Evolutionary conservation across 2,329 filamentous ascomycete genomes (phyloP).

Genomic region (Cytospora chrysosperma): DNA sequence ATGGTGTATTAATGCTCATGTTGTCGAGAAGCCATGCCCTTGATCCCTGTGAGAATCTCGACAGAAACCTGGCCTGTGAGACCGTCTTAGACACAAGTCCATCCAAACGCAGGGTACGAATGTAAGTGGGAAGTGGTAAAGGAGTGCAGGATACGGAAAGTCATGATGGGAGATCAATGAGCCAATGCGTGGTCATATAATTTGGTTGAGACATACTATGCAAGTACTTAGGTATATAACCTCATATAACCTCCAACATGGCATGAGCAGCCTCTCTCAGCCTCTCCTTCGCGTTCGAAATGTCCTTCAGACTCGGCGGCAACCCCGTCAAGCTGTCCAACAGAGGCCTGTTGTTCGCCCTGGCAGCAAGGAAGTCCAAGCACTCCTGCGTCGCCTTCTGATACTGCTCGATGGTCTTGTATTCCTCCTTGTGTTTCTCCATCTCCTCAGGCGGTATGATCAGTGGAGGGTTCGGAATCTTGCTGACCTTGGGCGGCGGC

Average conservation of each 20-base stretch:
- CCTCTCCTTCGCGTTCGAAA: slow-evolving; percentile 10
- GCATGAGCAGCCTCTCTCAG: slow-evolving; percentile 14
- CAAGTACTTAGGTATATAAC: background rate
- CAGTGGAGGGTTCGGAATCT: slow-evolving; percentile 6
- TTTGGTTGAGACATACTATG: background rate
- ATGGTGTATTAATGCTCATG: no score
- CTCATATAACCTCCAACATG: background rate
- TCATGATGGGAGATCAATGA: background rate
- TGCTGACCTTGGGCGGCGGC: background rate
- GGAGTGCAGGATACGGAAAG: background rate
- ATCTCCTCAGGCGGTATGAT: slow-evolving; percentile 10
- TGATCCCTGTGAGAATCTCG: no score
- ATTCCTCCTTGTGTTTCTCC: background rate
- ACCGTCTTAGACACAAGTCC: no score
- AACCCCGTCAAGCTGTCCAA: slow-evolving; percentile 15
- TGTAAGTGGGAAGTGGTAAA: background rate
- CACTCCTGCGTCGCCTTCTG: slow-evolving; percentile 11
- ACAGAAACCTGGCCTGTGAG: no score
- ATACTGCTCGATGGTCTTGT: background rate
- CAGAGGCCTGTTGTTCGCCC: slow-evolving; percentile 1
- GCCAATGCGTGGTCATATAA: background rate
- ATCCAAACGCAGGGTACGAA: no score
- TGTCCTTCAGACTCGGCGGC: slow-evolving; percentile 17
- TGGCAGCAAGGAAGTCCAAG: slow-evolving; percentile 9
- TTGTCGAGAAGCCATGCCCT: no score